Evolutionary conservation across 768 basidiomycete genomes (phyloP), one percentile per base, ranked within the genome.

Genomic region (Trametes cingulata): DNA sequence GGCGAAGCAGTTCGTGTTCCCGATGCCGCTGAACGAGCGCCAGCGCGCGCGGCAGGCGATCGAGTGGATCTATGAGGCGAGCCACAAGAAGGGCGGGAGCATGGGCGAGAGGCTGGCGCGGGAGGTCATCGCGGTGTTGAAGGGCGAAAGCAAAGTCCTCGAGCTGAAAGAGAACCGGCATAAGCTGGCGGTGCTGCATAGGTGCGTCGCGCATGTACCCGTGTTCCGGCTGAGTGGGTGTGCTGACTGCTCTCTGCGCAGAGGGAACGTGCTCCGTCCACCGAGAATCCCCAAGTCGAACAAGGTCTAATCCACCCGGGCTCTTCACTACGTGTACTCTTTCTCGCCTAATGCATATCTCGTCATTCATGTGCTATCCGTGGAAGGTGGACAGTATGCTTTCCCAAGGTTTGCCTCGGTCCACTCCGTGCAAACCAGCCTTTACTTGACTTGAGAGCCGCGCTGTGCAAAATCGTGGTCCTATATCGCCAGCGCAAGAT

Each of bases 21-120:
- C 95, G 0, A 75, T 84, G 13, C 85, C 92, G 1, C 77, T 97
- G 57, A 86, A 79, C 52, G 93, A 94, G 75, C 85, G 89, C 69
- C 93, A 95, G 75, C 80, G 93, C 36, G 82, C 85, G 45, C 80
- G 84, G 35, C 81, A 77, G 48, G 94, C 86, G 3, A 78, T 96
- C 37, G 70, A 78, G 61, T 91, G 88, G 82, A 86, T 97, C 15
- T 64, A 93, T 45, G 75, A 85, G 6, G 85, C 84, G 13, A 82
- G 83, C 61, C 79, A 87, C 59, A 76, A 74, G 56, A 79, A 80
- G 41, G 71, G 80, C 0, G 89, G 87, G 22, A 80, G 80, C 0
- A 62, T 88, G 7, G 85, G 86, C 63, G 85, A 89, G 67, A 77
- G 93, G 60, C 72, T 96, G 61, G 93, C 93, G 29, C 78, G 84